Conservation (phyloP, 164 flowering plant genomes). For the Piper longum region DNA sequence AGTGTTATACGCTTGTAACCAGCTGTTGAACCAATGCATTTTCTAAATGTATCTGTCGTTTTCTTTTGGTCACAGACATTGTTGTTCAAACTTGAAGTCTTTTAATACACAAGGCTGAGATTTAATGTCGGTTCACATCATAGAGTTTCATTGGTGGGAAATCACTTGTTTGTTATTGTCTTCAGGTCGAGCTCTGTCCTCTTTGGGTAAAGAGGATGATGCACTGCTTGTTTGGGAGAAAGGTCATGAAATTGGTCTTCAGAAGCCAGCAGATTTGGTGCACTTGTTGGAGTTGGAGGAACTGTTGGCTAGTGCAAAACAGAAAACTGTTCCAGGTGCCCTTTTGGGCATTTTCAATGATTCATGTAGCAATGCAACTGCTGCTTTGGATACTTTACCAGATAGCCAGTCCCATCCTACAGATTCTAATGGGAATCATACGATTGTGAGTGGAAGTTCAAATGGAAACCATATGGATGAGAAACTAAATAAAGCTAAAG, state of each 20-base stretch:
- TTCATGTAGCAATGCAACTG: slow-evolving; percentile 14
- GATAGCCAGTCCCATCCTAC: slow-evolving; percentile 11
- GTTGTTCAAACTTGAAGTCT: no score
- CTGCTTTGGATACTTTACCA: slow-evolving; percentile 16
- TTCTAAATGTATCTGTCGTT: no score
- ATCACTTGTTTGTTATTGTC: neutral
- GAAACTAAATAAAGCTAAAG: slow-evolving; percentile 7
- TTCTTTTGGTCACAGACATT: no score
- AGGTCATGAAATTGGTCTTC: slow-evolving; percentile 58
- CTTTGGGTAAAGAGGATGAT: slow-evolving; percentile 73
- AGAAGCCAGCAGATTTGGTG: slow-evolving; percentile 64
- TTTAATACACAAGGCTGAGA: no score
- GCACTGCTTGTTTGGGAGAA: slow-evolving; percentile 70
- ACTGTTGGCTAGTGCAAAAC: slow-evolving; percentile 41
- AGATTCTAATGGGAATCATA: slow-evolving; percentile 8
- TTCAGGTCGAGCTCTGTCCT: slow-evolving; percentile 61
- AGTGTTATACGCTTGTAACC: no score
- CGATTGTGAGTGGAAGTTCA: no score
- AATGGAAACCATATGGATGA: slow-evolving; percentile 11
- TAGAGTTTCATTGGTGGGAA: no score
- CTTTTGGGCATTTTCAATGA: slow-evolving; percentile 19
- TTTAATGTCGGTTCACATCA: no score
- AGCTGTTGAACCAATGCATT: no score
- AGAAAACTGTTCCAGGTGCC: slow-evolving; percentile 9
- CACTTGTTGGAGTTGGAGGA: slow-evolving; percentile 84